Base-by-base conservation (phyloP, 805 yeast species). In the Peterozyma xylosa region DNA sequence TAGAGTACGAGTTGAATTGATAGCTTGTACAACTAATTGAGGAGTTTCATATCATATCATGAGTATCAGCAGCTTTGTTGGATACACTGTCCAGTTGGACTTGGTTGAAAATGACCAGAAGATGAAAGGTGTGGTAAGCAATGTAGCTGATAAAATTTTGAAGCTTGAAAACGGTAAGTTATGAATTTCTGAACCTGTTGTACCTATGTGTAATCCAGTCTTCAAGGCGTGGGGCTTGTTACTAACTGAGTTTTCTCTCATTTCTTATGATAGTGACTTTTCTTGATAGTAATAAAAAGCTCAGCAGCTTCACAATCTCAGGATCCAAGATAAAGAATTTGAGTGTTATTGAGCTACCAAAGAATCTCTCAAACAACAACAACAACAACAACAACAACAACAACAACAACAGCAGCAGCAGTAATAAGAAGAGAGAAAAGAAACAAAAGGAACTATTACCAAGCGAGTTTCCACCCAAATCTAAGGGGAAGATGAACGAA, bases 331-430 rank as follows among this genome's bases (percentile, higher is more conserved):
- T 81, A 38, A 57, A 66, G 4, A 85, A 80, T 53, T 62, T 81
- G 57, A 73, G 71, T 47, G 85, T 81, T 9, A 49, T 73, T 6
- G 79, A 70, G 39, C 56, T 80, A n/a, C 83, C 85, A 2, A 49
- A 49, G 17, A 53, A 42, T 15, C 48, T 38, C 34, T 30, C 50
- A 2, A 50, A 59, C 11, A 53, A 45, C 41, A 57, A 50, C 42
- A 54, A 50, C 45, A 53, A 49, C 39, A 53, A 2, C 33, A 30
- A 30, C 33, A 30, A 30, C 9, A 35, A n/a, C n/a, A n/a, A n/a
- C n/a, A n/a, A n/a, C n/a, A n/a, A n/a, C n/a, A 50, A 59, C 11
- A 53, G 44, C 41, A 57, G 50, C 42, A 54, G 50, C 45, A 53
- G 48, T 38, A 53, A 49, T 42, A 50, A 60, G 47, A 54, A 56